Percentiles rank a stretch among this genome's conserved stretches.
These are phyloP conservation scores for Termitomyces sp. DNA, from an alignment of 768 basidiomycete genomes.

Conservation along the genomic window DNA sequence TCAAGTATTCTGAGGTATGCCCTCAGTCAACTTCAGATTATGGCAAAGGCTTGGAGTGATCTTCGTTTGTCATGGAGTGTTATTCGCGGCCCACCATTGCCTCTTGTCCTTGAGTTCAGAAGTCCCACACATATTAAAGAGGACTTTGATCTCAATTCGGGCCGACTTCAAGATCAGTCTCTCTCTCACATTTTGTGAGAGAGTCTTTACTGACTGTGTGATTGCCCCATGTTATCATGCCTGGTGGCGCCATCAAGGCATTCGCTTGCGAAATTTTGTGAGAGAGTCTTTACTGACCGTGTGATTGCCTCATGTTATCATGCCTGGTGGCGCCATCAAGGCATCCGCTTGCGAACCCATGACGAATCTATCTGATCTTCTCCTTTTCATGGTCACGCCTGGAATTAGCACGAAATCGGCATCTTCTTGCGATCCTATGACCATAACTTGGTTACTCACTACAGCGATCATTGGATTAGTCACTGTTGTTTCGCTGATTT, in stretches of 20 bases:
- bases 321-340: neutral
- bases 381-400: too few species aligned
- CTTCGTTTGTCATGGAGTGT: neutral
- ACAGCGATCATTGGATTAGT: neutral
- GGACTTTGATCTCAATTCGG: neutral
- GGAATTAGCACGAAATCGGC: too few species aligned
- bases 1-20: neutral
- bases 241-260: neutral
- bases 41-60: neutral
- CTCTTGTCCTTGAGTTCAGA: neutral
- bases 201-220: neutral
- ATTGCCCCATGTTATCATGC: neutral
- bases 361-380: too few species aligned
- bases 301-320: neutral
- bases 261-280: neutral
- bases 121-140: neutral
- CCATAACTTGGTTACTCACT: neutral
- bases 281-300: neutral
- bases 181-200: too few species aligned
- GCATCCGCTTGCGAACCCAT: neutral
- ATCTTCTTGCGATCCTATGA: neutral
- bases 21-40: neutral
- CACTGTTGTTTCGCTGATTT: neutral
- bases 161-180: neutral
- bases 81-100: neutral